Conservation (phyloP, 495 filamentous ascomycete species). For the Penicillium atrosanguineum region DNA sequence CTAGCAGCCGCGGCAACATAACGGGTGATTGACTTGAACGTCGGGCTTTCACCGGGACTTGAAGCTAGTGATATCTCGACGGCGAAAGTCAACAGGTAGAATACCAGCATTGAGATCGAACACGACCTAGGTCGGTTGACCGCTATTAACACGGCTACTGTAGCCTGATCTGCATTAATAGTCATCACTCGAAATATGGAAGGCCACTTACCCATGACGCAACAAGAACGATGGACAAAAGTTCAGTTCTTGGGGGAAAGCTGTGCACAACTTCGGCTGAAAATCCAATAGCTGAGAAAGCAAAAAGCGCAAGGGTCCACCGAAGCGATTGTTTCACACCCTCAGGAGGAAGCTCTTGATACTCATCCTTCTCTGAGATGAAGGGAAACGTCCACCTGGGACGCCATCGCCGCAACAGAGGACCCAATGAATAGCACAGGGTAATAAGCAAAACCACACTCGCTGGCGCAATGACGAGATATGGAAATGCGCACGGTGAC, state of each 20-base stretch:
- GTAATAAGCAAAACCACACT: conserved; percentile 38
- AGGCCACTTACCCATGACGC: conserved; percentile 47
- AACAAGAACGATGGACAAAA: conserved; percentile 28
- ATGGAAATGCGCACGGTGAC: conserved; percentile 45
- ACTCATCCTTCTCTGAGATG: conserved; percentile 38
- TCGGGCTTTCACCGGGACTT: conserved; percentile 16
- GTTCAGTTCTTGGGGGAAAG: conserved; percentile 27
- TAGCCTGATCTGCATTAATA: conserved; percentile 33
- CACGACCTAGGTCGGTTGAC: conserved; percentile 49
- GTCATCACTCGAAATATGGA: neutral
- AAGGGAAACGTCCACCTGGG: conserved; percentile 54
- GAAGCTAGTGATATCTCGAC: conserved; percentile 39
- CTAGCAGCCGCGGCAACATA: conserved; percentile 43
- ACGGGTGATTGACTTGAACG: conserved; percentile 34
- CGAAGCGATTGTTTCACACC: conserved; percentile 25
- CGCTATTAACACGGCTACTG: conserved; percentile 42
- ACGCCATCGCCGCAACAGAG: conserved; percentile 25
- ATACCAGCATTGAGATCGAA: conserved; percentile 33
- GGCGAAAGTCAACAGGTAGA: conserved; percentile 34
- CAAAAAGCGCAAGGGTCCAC: conserved; percentile 39
- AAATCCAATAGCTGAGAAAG: conserved; percentile 39
- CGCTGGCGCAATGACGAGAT: conserved; percentile 47
- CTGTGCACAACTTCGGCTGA: conserved; percentile 38
- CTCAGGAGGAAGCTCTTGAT: conserved; percentile 25
- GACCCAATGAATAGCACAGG: conserved; percentile 31